Conservation (phyloP, 2,329 filamentous ascomycete genomes). For the Curvularia hawaiiensis region DNA sequence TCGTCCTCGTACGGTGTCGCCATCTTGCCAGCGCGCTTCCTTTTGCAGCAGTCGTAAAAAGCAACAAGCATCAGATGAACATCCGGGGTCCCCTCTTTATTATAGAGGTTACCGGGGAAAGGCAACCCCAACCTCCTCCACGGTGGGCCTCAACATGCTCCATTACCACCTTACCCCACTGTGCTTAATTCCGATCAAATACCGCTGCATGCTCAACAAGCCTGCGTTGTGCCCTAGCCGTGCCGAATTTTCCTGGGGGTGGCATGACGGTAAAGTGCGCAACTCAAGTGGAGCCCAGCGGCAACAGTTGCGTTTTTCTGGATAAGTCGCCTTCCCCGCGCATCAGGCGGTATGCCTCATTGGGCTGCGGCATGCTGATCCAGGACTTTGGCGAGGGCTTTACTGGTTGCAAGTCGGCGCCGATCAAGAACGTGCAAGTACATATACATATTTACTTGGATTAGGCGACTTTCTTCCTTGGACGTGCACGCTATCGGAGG, state of each 20-base stretch:
- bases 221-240: background rate
- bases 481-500: background rate
- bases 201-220: constrained; percentile 9
- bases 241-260: constrained; percentile 2
- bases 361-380: background rate
- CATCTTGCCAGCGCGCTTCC: constrained; percentile 8
- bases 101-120: constrained; percentile 4
- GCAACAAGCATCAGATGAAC: background rate
- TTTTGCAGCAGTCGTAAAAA: background rate
- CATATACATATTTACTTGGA: background rate
- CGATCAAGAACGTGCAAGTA: background rate
- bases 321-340: constrained; percentile 2
- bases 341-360: background rate
- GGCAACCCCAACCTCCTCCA: constrained; percentile 1
- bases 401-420: background rate
- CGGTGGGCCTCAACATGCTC: constrained; percentile 7
- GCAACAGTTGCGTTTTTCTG: constrained; percentile 4
- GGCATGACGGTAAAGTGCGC: background rate
- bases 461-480: background rate
- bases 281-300: background rate
- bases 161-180: constrained; percentile 13
- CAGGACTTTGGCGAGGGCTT: constrained; percentile 3
- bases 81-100: constrained; percentile 9
- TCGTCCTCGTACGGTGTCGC: constrained; percentile 16
- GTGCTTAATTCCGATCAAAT: constrained; percentile 8